These are phyloP conservation scores for Globisporangium spiculum DNA, from an alignment of 352 stramenopile genomes.

Conservation along the genomic window DNA sequence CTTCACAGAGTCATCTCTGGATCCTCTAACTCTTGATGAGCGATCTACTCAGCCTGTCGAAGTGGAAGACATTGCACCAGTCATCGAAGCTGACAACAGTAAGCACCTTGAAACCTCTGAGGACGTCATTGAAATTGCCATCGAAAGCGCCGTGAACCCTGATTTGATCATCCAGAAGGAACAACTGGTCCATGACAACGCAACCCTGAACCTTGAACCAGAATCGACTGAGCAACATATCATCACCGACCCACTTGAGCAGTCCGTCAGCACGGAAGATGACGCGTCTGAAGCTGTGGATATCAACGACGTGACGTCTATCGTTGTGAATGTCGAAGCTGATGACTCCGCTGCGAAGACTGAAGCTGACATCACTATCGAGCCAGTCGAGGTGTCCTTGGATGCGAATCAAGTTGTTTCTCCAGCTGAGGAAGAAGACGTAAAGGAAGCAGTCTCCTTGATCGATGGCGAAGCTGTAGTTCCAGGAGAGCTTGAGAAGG, in stretches of 20 bases:
- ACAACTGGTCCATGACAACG: not conserved
- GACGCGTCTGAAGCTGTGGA: not conserved
- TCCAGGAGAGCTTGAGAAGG: not conserved
- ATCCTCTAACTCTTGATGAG: not conserved
- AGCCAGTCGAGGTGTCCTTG: not conserved
- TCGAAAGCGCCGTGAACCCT: conserved; percentile 14
- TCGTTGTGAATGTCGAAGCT: not conserved
- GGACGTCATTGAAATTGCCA: conserved; percentile 14
- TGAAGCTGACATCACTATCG: not conserved
- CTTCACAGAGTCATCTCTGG: not conserved
- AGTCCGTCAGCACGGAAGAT: not conserved
- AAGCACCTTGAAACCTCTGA: not conserved
- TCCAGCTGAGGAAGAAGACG: not conserved
- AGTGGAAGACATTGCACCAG: not conserved
- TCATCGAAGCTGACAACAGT: too few species aligned
- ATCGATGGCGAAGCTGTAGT: not conserved
- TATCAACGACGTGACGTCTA: not conserved
- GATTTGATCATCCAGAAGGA: conserved; percentile 9
- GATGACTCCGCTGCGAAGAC: not conserved
- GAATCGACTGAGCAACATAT: not conserved
- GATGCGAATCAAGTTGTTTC: not conserved
- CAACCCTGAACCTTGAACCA: not conserved
- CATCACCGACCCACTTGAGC: not conserved
- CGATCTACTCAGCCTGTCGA: not conserved
- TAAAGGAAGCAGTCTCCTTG: not conserved